These are phyloP conservation scores for Dictyostelium purpureum DNA, from an alignment of 78 protist genomes.

Conservation along the genomic window DNA sequence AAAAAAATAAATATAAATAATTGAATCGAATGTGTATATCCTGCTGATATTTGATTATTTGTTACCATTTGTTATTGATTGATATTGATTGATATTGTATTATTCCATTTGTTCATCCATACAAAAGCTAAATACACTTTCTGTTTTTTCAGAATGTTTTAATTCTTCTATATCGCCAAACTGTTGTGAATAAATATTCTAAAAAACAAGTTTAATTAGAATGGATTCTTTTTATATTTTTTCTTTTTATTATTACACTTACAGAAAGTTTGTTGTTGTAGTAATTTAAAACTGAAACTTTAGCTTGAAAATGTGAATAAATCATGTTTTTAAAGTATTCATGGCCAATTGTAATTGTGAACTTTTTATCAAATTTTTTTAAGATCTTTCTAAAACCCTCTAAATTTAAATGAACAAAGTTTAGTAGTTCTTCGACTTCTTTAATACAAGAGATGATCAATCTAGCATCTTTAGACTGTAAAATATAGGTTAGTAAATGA, in stretches of 20 bases:
- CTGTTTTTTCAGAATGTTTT: constrained; percentile 31
- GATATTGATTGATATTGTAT: too few species aligned
- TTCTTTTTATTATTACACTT: background rate
- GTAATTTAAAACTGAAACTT: constrained; percentile 21
- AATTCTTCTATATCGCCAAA: constrained; percentile 50
- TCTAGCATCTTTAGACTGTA: constrained; percentile 39
- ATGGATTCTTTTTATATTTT: background rate
- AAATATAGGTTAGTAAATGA: background rate
- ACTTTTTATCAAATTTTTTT: constrained; percentile 58
- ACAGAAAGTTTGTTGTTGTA: constrained; percentile 5
- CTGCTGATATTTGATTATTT: background rate
- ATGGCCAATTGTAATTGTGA: constrained; percentile 48
- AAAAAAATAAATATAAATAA: background rate
- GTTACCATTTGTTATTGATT: too few species aligned
- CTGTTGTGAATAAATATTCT: constrained; percentile 47
- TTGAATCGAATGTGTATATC: background rate
- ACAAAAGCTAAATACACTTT: constrained; percentile 43
- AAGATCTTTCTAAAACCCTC: constrained; percentile 73
- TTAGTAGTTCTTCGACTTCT: constrained; percentile 13
- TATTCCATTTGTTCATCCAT: constrained; percentile 22
- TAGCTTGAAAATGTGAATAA: constrained; percentile 30
- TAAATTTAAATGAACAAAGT: constrained; percentile 27
- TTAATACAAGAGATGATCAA: constrained; percentile 13
- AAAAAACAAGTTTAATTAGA: background rate
- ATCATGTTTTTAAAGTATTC: constrained; percentile 56